Conservation (phyloP, 2,329 filamentous ascomycete genomes). For the Hymenoscyphus repandus region DNA sequence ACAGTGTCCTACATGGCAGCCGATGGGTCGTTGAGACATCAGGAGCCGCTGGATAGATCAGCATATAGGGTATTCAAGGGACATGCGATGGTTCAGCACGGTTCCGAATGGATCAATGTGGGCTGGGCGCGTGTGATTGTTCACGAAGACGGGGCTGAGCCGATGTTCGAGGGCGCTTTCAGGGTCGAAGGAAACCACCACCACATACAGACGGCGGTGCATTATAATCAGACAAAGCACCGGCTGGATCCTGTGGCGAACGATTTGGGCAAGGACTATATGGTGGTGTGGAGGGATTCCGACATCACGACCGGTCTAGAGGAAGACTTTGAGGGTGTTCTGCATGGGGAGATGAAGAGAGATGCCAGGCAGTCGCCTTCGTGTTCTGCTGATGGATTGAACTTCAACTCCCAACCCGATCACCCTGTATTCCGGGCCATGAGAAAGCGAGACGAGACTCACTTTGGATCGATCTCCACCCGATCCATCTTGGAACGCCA, state of each 20-base stretch:
- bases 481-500: slow-evolving; percentile 68
- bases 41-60: slow-evolving; percentile 66
- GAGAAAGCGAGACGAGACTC: slow-evolving; percentile 43
- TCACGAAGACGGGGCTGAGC: slow-evolving; percentile 66
- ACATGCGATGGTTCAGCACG: slow-evolving; percentile 62
- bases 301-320: slow-evolving; percentile 53
- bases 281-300: slow-evolving; percentile 90
- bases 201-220: slow-evolving; percentile 72
- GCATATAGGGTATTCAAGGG: slow-evolving; percentile 84
- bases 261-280: slow-evolving; percentile 59
- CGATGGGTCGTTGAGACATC: slow-evolving; percentile 62
- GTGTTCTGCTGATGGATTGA: slow-evolving; percentile 71
- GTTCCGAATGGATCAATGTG: slow-evolving; percentile 66
- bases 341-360: slow-evolving; percentile 37
- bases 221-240: slow-evolving; percentile 69
- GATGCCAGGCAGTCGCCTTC: slow-evolving; percentile 35
- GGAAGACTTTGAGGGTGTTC: slow-evolving; percentile 42
- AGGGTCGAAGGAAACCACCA: slow-evolving; percentile 76
- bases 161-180: slow-evolving; percentile 88
- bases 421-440: slow-evolving; percentile 58
- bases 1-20: slow-evolving; percentile 65
- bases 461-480: slow-evolving; percentile 57
- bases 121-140: slow-evolving; percentile 86
- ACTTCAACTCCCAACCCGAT: slow-evolving; percentile 70
- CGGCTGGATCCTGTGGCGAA: slow-evolving; percentile 59